Base-by-base conservation (phyloP, 768 basidiomycete genomes). In the Dacryopinax primogenitus region DNA sequence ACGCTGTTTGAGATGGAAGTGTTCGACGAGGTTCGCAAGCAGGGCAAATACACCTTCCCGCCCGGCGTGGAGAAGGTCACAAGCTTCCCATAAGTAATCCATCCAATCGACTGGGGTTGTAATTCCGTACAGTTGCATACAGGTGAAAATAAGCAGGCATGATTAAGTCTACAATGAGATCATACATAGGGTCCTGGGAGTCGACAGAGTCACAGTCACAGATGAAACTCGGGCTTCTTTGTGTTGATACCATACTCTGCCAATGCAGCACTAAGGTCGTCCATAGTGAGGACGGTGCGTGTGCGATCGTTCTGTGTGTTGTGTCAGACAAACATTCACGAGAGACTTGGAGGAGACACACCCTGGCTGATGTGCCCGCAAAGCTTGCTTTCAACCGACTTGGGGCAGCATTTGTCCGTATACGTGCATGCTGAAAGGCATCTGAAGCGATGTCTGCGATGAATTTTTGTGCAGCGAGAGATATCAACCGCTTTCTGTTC, bases 391-490 rank as follows among this genome's bases (percentile, higher is more conserved):
- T 16, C 90, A 81, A 36, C 90, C 87, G 32, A 86, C 84, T 3
- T 15, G 86, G 73, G 0, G 70, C 69, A 35, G 90, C 92, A 66
- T 91, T 95, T 1, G 91, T 90, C 36, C 96, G 85, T 71, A 98
- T 90, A 33, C 95, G 89, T 7, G 96, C 96, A 76, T 97, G 95
- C 72, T 97, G 93, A 76, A 91, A 98, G 11, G 96, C 93, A 74
- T 99, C 96, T 1, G 90, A 84, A 1, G 95, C 89, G 64, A 99
- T 94, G 72, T 98, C 95, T 6, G 93, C 90, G 45, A 98, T 87
- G 73, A 99, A 98, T 72, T 98, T 97, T 73, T 99, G 96, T 0
- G 96, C 92, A 1, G 96, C 94, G 13, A 98, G 82, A 0, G 95
- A 93, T 28, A 99, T 80, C 18, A 99, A 83, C 1, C 95, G 89